Percentiles rank a stretch among this genome's conserved stretches.
Conservation (phyloP, 73 alveolate genomes). For the Paramecium bursaria region DNA sequence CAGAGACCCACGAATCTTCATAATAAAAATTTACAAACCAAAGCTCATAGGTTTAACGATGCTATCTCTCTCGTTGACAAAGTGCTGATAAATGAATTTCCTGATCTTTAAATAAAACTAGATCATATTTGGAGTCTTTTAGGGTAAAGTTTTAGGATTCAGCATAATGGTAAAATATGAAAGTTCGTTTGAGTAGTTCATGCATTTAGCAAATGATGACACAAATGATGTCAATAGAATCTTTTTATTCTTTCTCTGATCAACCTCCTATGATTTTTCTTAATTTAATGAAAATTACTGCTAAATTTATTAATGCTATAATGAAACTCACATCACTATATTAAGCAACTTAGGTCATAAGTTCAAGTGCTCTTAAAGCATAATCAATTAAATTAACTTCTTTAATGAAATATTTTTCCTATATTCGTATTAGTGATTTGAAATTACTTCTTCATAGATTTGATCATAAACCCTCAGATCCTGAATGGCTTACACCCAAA, state of each 20-base stretch:
- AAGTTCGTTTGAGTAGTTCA: neutral
- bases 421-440: neutral
- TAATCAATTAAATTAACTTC: conserved; percentile 5
- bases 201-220: neutral
- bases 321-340: conserved; percentile 54
- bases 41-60: conserved; percentile 1
- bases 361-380: conserved; percentile 14
- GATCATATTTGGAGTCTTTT: neutral
- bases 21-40: neutral
- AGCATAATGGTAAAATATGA: conserved; percentile 12
- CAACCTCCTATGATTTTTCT: conserved; percentile 6
- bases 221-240: conserved; percentile 9
- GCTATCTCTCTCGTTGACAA: conserved; percentile 37
- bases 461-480: no score
- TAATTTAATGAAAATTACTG: neutral
- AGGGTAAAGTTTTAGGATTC: neutral
- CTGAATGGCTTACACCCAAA: no score
- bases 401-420: conserved; percentile 3
- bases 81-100: conserved; percentile 21
- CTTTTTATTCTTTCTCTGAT: conserved; percentile 1
- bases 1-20: conserved; percentile 41
- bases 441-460: no score
- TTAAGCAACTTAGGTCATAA: conserved; percentile 6
- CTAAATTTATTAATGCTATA: conserved; percentile 3
- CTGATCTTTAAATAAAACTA: conserved; percentile 26